A percentile compares a stretch with the other conserved stretches of the same genome.
These are phyloP conservation scores for Tympanopsis confertula DNA, from an alignment of 2,329 filamentous ascomycete species.

Conservation along the genomic window DNA sequence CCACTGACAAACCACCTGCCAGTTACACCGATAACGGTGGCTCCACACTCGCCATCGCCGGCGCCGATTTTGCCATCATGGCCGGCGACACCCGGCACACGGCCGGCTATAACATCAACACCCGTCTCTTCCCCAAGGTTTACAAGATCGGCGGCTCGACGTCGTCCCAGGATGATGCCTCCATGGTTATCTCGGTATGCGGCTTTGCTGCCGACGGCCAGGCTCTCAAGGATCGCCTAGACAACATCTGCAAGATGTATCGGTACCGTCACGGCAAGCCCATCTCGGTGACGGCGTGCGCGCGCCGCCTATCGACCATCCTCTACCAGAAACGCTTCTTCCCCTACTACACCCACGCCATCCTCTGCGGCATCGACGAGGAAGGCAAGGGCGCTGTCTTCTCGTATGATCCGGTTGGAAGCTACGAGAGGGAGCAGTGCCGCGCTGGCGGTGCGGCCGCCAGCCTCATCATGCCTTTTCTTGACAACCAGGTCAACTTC, in stretches of 20 bases:
- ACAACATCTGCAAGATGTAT: slow-evolving; percentile 97
- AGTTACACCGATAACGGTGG: slow-evolving; percentile 98
- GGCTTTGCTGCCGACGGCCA: slow-evolving; percentile 92
- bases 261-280: slow-evolving; percentile 94
- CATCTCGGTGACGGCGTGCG: slow-evolving; percentile 88
- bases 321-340: slow-evolving; percentile 98
- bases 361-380: slow-evolving; percentile 87
- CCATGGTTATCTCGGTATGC: slow-evolving; percentile 82
- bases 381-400: slow-evolving; percentile 89
- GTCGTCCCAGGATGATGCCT: slow-evolving; percentile 71
- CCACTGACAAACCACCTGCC: slow-evolving; percentile 2
- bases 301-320: slow-evolving; percentile 86
- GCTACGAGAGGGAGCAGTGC: slow-evolving; percentile 94
- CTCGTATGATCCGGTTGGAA: slow-evolving; percentile 94
- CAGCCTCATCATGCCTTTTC: slow-evolving; percentile 94
- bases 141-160: slow-evolving; percentile 94
- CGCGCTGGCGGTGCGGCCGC: slow-evolving; percentile 84
- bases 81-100: slow-evolving; percentile 95
- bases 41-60: slow-evolving; percentile 88
- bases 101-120: slow-evolving; percentile 98
- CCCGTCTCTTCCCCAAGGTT: slow-evolving; percentile 85
- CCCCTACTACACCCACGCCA: slow-evolving; percentile 94
- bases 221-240: slow-evolving; percentile 84
- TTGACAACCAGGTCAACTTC: slow-evolving; percentile 99
- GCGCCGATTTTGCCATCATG: slow-evolving; percentile 88